phyloP scores from a whole-genome alignment of 768 basidiomycete species.

The Cubamyces sp. region DNA sequence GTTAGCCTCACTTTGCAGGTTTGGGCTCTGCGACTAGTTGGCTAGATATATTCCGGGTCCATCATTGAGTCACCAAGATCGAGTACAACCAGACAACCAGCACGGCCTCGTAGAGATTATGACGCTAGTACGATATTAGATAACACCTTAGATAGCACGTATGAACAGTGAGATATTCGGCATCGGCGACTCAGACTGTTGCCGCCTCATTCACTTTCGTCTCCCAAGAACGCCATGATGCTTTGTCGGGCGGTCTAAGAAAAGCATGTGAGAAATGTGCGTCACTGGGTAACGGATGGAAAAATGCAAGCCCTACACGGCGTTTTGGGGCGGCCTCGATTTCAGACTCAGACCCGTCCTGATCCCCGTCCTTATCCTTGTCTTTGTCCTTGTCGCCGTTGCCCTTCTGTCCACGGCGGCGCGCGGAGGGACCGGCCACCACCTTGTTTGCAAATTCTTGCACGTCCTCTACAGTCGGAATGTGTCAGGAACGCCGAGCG shows the following conservation, averaged over 20 bases:
- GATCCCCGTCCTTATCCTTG: conserved; percentile 41
- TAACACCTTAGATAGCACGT: too few species aligned
- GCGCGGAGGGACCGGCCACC: conserved; percentile 41
- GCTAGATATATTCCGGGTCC: too few species aligned
- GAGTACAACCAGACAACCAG: too few species aligned
- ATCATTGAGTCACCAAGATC: too few species aligned
- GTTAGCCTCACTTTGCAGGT: too few species aligned
- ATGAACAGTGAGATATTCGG: too few species aligned
- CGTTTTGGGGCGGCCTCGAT: conserved; percentile 19
- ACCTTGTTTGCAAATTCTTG: conserved; percentile 63
- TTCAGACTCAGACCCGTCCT: conserved; percentile 19
- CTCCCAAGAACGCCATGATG: conserved; percentile 72
- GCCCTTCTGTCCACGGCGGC: conserved; percentile 22
- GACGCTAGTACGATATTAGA: background rate
- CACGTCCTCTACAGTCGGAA: conserved; percentile 64
- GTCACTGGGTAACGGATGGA: background rate
- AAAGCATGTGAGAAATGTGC: conserved; percentile 30
- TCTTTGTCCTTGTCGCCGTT: conserved; percentile 36
- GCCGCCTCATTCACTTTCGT: conserved; percentile 58
- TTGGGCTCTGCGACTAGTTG: too few species aligned
- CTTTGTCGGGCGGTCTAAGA: conserved; percentile 51
- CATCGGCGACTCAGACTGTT: too few species aligned
- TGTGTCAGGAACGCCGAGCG: background rate
- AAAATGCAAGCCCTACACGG: conserved; percentile 37
- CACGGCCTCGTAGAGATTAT: background rate